phyloP scores from a whole-genome alignment of 805 yeast genomes.

The Candida quercuum region DNA sequence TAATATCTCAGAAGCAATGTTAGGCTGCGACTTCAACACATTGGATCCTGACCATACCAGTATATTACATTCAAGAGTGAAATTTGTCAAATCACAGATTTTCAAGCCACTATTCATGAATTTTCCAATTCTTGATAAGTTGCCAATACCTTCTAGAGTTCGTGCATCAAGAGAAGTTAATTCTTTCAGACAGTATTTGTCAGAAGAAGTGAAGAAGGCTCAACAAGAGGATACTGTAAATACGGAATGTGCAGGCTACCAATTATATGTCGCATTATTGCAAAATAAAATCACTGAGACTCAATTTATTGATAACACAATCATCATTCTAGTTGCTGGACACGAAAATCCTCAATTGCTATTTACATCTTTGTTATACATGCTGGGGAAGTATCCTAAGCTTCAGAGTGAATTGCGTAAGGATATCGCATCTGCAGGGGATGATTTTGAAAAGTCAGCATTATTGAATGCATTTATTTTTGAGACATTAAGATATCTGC shows the following conservation, averaged over 20 bases:
- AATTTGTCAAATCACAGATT: constrained; percentile 43
- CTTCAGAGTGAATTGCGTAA: constrained; percentile 30
- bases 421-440: constrained; percentile 10
- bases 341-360: constrained; percentile 59
- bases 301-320: constrained; percentile 49
- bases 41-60: constrained; percentile 24
- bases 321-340: constrained; percentile 54
- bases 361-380: constrained; percentile 39
- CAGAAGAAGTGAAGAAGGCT: constrained; percentile 28
- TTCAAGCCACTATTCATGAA: constrained; percentile 49
- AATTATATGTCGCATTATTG: constrained; percentile 34
- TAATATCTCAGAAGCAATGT: constrained; percentile 42
- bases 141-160: constrained; percentile 43
- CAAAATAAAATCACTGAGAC: constrained; percentile 33
- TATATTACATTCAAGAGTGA: constrained; percentile 35
- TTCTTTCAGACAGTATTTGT: constrained; percentile 33
- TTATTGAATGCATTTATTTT: constrained; percentile 32
- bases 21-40: constrained; percentile 44
- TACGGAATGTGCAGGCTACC: constrained; percentile 35
- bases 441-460: constrained; percentile 18
- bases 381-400: constrained; percentile 37
- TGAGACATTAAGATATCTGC: constrained; percentile 45
- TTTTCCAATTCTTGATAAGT: constrained; percentile 47
- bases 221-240: constrained; percentile 23
- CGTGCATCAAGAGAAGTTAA: constrained; percentile 39